These are phyloP conservation scores for Harringtonia lauricola DNA, from an alignment of 2,329 filamentous ascomycete species.

Conservation along the genomic window DNA sequence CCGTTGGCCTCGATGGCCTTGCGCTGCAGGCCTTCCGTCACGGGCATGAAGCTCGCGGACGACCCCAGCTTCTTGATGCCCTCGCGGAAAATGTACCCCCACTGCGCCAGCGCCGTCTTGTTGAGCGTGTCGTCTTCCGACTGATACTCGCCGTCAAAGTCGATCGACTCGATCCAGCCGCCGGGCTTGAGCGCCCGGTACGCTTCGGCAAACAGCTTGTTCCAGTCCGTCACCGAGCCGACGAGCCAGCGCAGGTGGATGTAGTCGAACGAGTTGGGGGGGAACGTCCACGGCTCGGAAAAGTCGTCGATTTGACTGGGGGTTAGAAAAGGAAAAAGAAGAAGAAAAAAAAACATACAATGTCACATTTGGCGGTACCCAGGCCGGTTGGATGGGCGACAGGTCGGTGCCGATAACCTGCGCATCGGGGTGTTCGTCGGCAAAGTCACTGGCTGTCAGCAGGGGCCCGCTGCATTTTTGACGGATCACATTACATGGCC, in stretches of 20 bases:
- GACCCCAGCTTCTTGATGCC: no score
- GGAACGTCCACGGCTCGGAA: background rate
- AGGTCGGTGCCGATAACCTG: constrained; percentile 31
- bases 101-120: constrained; percentile 12
- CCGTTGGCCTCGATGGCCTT: constrained; percentile 42
- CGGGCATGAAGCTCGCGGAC: constrained; percentile 15
- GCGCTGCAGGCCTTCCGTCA: constrained; percentile 38
- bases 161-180: constrained; percentile 43
- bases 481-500: constrained; percentile 30
- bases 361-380: constrained; percentile 7
- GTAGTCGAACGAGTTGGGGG: constrained; percentile 33
- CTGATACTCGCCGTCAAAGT: constrained; percentile 21
- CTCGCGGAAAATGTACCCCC: constrained; percentile 4
- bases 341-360: constrained; percentile 2
- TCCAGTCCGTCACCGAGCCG: constrained; percentile 38
- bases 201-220: constrained; percentile 24
- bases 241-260: constrained; percentile 38
- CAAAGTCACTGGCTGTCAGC: constrained; percentile 33
- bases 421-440: constrained; percentile 25
- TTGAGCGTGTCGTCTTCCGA: constrained; percentile 14
- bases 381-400: constrained; percentile 22
- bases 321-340: no score
- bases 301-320: constrained; percentile 45
- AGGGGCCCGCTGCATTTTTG: no score
- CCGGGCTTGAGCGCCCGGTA: constrained; percentile 32